These are phyloP conservation scores for Lobosporangium transversale DNA, from an alignment of 192 early-diverging fungal species.

Conservation along the genomic window DNA sequence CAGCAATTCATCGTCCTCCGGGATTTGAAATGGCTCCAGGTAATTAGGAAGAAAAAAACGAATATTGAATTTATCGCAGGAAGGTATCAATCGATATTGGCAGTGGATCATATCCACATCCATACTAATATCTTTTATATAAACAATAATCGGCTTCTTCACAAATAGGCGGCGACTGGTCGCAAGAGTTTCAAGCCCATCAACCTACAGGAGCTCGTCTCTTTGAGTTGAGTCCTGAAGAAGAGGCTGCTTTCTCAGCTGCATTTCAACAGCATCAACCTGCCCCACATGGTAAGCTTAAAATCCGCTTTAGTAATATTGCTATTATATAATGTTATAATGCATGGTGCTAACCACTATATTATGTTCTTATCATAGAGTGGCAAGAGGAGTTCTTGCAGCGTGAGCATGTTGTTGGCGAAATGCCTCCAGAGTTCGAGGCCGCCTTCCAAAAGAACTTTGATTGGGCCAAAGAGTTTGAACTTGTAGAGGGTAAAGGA, in stretches of 20 bases:
- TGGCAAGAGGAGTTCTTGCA: constrained; percentile 67
- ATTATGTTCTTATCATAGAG: constrained; percentile 12
- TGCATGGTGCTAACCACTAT: too few species aligned
- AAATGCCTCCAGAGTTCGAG: constrained; percentile 65
- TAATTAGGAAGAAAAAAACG: neutral
- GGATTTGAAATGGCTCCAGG: constrained; percentile 45
- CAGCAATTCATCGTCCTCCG: constrained; percentile 35
- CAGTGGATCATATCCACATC: too few species aligned
- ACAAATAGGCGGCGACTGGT: constrained; percentile 54
- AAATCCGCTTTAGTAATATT: too few species aligned
- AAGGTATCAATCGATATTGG: too few species aligned
- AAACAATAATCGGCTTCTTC: too few species aligned
- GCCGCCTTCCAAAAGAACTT: constrained; percentile 67
- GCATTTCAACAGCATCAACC: constrained; percentile 54
- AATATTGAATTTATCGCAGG: too few species aligned
- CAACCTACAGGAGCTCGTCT: constrained; percentile 40
- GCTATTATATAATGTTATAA: too few species aligned
- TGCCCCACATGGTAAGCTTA: constrained; percentile 36
- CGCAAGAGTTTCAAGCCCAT: constrained; percentile 53
- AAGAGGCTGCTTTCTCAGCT: constrained; percentile 61
- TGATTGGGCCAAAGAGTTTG: constrained; percentile 84
- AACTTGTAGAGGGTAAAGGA: constrained; percentile 67
- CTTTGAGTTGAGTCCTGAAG: constrained; percentile 60
- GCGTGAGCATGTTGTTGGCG: constrained; percentile 51
- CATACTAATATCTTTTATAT: too few species aligned